phyloP scores from a whole-genome alignment of 1,284 basidiomycete genomes.

The Ganoderma multipileum region DNA sequence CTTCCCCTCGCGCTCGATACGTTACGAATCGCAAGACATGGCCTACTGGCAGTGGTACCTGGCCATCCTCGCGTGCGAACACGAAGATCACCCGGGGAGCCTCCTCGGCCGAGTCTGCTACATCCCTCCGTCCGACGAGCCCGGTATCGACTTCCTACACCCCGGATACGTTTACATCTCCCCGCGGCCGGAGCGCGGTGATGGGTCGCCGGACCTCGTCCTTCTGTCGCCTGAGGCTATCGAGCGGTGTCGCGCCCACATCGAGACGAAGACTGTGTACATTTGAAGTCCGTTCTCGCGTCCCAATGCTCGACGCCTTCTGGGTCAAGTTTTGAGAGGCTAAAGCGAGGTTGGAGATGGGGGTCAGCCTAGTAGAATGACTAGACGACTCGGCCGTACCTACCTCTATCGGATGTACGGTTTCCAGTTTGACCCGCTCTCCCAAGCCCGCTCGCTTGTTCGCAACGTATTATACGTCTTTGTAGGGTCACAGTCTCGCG shows the following conservation, averaged over 20 bases:
- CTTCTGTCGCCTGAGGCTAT: not conserved
- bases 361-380: too few species aligned
- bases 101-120: not conserved
- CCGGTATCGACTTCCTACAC: not conserved
- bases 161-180: not conserved
- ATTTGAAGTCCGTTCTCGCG: conserved; percentile 7
- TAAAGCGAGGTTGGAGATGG: too few species aligned
- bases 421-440: too few species aligned
- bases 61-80: not conserved
- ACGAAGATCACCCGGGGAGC: not conserved
- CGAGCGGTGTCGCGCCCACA: not conserved
- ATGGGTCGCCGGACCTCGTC: not conserved
- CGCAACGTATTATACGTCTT: too few species aligned
- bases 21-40: not conserved
- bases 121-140: not conserved
- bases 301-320: not conserved
- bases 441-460: too few species aligned
- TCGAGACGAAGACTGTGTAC: not conserved
- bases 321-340: too few species aligned
- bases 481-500: too few species aligned
- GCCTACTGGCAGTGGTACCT: not conserved
- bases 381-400: too few species aligned
- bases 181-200: too few species aligned
- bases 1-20: not conserved
- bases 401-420: too few species aligned